phyloP scores from a whole-genome alignment of 2,329 filamentous ascomycete species.

The Arthrobotrys entomopaga region DNA sequence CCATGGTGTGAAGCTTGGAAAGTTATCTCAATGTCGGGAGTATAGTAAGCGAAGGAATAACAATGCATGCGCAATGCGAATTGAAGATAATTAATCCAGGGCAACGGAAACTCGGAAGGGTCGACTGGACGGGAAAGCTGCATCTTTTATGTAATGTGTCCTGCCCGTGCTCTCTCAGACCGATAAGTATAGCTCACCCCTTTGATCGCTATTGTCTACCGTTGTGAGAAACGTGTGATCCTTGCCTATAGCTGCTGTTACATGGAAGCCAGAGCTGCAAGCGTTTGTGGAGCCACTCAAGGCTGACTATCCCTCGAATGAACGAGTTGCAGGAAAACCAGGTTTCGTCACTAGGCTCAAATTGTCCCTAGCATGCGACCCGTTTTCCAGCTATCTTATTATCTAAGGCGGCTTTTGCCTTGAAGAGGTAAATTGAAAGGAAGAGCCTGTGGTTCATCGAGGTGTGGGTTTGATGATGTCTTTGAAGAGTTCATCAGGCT shows the following conservation, averaged over 20 bases:
- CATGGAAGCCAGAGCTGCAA: not conserved
- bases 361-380: no score
- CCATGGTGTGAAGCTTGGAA: not conserved
- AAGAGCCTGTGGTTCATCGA: no score
- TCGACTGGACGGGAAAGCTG: not conserved
- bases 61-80: not conserved
- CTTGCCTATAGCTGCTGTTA: not conserved
- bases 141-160: not conserved
- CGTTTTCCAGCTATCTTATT: no score
- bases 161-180: not conserved
- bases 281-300: not conserved
- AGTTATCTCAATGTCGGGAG: not conserved
- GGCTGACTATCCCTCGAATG: not conserved
- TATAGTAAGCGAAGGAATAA: conserved; percentile 4
- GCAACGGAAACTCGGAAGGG: not conserved
- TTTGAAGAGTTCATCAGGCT: no score
- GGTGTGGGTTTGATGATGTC: no score
- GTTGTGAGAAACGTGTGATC: not conserved
- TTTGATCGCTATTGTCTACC: not conserved
- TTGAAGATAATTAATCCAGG: no score
- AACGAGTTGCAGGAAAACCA: not conserved
- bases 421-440: no score
- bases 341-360: not conserved
- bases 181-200: not conserved
- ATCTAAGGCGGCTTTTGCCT: no score